Evolutionary conservation across 495 filamentous ascomycete genomes (phyloP), one percentile per base, ranked within the genome.

Genomic region (Podospora pseudopauciseta): DNA sequence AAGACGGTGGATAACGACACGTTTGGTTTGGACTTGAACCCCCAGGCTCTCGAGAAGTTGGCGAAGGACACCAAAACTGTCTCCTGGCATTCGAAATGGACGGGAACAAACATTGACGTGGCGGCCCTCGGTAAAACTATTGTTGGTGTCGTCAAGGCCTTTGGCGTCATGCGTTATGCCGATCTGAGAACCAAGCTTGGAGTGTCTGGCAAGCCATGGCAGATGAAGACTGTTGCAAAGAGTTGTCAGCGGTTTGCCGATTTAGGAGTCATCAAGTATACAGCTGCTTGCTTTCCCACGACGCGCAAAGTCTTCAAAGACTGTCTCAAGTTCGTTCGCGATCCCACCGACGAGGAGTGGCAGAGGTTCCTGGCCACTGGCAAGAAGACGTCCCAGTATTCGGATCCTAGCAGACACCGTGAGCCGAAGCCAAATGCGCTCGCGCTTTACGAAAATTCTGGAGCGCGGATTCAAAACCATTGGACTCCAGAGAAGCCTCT

Each of bases 241-340:
- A 84, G 86, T 4, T 82, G 90, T 60, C 86, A 90, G 23, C 90
- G 88, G 65, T 83, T 92, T 55, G 90, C 90, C 65, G 82, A 85
- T 58, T 82, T 90, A 54, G 93, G 91, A 1, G 86, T 88, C 39
- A 70, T 94, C 39, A 86, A 86, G 65, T 88, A 90, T 54, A 89
- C 93, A 19, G 86, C 82, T 64, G 93, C 91, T 1, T 80, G 82
- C 19, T 80, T 82, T 32, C 71, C 78, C 3, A 76, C 76, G 44
- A 74, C 75, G 16, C 78, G 77, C 65, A 82, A 80, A 59, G 73
- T 85, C 44, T 84, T 80, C 75, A 84, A 83, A 60, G 81, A 85
- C 69, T 94, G 92, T 68, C 81, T 96, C 44, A 89, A 90, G 76
- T 90, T 92, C 49, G 67, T 94, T 23, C 86, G 92, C 20, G 90